A percentile compares a stretch with the other conserved stretches of the same genome.
Conservation (phyloP, 75 land plant genomes). For the Cryptomeria japonica region DNA sequence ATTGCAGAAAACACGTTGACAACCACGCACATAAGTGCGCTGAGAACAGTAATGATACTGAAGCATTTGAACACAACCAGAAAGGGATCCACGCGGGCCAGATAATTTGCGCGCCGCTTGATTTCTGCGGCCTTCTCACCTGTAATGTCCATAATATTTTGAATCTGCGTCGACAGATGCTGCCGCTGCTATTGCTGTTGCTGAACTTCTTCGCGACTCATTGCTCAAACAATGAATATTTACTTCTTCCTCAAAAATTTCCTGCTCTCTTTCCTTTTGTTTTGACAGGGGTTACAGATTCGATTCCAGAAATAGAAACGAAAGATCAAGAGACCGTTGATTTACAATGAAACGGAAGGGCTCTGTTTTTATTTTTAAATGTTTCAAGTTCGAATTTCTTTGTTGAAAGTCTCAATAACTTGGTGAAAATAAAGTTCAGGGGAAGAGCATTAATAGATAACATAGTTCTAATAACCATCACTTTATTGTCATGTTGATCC, state of each 20-base stretch:
- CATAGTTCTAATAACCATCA: no score
- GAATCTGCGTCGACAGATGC: background rate
- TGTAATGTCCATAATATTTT: background rate
- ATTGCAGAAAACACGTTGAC: conserved; percentile 80
- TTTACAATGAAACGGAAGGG: background rate
- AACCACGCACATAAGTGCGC: conserved; percentile 69
- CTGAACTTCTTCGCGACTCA: background rate
- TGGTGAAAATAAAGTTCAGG: no score
- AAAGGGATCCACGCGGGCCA: conserved; percentile 42
- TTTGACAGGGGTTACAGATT: background rate
- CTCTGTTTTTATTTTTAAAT: background rate
- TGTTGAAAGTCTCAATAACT: background rate
- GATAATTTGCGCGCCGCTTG: background rate
- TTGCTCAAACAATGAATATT: background rate
- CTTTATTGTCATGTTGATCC: no score
- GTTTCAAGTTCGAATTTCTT: background rate
- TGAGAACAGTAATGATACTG: conserved; percentile 60
- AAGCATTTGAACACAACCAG: conserved; percentile 67
- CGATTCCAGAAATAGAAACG: background rate
- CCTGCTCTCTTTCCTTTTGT: background rate
- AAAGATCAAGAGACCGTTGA: background rate
- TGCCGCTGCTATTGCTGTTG: background rate
- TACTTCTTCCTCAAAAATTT: background rate
- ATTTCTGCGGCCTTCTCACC: background rate
- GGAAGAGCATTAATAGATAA: no score